Evolutionary conservation across 2,329 filamentous ascomycete genomes (phyloP).

Genomic region (Cryoendolithus antarcticus): DNA sequence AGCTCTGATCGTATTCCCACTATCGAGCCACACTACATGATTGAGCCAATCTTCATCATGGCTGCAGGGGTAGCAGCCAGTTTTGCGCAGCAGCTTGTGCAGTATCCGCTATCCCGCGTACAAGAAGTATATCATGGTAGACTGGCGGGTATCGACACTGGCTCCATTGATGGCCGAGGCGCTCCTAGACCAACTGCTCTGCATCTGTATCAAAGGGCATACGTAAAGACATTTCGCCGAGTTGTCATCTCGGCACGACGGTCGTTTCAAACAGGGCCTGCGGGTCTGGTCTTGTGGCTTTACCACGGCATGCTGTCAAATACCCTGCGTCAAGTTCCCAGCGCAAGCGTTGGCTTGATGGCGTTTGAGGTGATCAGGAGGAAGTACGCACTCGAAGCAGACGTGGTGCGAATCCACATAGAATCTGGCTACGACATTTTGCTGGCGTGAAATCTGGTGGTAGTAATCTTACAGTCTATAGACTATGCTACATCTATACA

Average conservation of each 20-base stretch:
- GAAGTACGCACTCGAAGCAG: slow-evolving; percentile 54
- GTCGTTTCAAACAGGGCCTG: slow-evolving; percentile 21
- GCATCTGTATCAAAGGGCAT: slow-evolving; percentile 57
- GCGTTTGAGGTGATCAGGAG: slow-evolving; percentile 66
- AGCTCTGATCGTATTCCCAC: slow-evolving; percentile 23
- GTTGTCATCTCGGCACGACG: slow-evolving; percentile 48
- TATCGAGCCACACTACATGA: slow-evolving; percentile 61
- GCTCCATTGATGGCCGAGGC: slow-evolving; percentile 29
- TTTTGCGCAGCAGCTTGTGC: slow-evolving; percentile 53
- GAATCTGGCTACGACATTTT: slow-evolving; percentile 58
- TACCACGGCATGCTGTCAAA: slow-evolving; percentile 62
- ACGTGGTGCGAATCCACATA: slow-evolving; percentile 52
- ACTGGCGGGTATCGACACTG: slow-evolving; percentile 56
- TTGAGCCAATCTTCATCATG: slow-evolving; percentile 61
- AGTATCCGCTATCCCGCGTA: slow-evolving; percentile 60
- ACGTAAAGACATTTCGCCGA: slow-evolving; percentile 53
- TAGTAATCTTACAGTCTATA: slow-evolving; percentile 1
- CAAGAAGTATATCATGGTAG: slow-evolving; percentile 63
- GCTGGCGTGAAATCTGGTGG: slow-evolving; percentile 31
- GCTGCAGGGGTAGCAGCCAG: slow-evolving; percentile 58
- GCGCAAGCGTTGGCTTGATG: slow-evolving; percentile 63
- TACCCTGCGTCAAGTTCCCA: slow-evolving; percentile 61
- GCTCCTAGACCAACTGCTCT: slow-evolving; percentile 37
- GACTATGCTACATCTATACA: no score
- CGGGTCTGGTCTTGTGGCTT: slow-evolving; percentile 49